These are phyloP conservation scores for Aspergillus olivimuriae DNA, from an alignment of 495 filamentous ascomycete genomes.

Conservation along the genomic window DNA sequence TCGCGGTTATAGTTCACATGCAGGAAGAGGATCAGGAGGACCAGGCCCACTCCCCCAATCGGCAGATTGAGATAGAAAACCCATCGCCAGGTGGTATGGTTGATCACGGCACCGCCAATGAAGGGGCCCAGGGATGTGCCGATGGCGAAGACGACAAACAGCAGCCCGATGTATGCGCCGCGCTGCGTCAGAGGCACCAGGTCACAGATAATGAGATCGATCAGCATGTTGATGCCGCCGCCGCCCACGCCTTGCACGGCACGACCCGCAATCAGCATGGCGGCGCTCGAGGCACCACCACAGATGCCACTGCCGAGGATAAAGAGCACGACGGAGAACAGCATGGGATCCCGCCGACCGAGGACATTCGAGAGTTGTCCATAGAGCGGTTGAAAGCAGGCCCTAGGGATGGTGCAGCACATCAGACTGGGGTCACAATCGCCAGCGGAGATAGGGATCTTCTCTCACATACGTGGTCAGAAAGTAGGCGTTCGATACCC, in stretches of 20 bases:
- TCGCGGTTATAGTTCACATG: slow-evolving; percentile 9
- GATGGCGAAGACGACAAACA: not conserved
- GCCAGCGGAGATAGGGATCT: not conserved
- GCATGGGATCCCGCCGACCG: slow-evolving; percentile 36
- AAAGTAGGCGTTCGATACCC: slow-evolving; percentile 33
- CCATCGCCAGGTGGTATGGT: not conserved
- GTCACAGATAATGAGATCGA: slow-evolving; percentile 18
- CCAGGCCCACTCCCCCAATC: slow-evolving; percentile 10
- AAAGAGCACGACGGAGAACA: slow-evolving; percentile 32
- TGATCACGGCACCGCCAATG: not conserved
- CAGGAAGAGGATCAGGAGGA: slow-evolving; percentile 11
- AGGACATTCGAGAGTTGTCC: slow-evolving; percentile 42
- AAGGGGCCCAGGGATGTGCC: not conserved
- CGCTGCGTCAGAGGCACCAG: slow-evolving; percentile 31
- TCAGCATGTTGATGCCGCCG: slow-evolving; percentile 15
- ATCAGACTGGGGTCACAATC: too few species aligned
- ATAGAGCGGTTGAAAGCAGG: slow-evolving; percentile 15
- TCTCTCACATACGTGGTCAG: too few species aligned
- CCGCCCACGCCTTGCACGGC: slow-evolving; percentile 17
- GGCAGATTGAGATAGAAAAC: slow-evolving; percentile 14
- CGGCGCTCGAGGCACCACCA: slow-evolving; percentile 26
- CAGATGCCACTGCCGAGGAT: slow-evolving; percentile 35
- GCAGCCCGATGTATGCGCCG: slow-evolving; percentile 11
- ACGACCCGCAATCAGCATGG: slow-evolving; percentile 16
- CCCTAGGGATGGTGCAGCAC: too few species aligned